These are phyloP conservation scores for Oryza brachyantha DNA, from an alignment of 176 grass and related monocot genomes.

Conservation along the genomic window DNA sequence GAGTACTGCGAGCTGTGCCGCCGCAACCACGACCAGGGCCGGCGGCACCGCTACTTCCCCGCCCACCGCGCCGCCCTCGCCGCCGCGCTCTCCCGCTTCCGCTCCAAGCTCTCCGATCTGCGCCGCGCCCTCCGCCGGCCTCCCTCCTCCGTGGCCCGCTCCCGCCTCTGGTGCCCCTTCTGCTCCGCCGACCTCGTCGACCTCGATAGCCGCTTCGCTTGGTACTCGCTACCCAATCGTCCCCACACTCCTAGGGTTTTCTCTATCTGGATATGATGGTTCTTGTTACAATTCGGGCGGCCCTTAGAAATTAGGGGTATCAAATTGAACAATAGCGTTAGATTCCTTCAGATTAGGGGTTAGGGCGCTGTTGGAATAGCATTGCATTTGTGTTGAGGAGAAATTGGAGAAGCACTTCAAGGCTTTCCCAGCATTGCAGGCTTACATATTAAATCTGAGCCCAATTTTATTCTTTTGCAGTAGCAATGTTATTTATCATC, in stretches of 20 bases:
- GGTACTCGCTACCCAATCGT: conserved; percentile 30
- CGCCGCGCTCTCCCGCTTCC: conserved; percentile 56
- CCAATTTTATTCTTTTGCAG: conserved; percentile 39
- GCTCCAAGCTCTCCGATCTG: conserved; percentile 59
- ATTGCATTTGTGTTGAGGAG: not conserved
- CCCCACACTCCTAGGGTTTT: conserved; percentile 18
- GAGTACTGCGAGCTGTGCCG: conserved; percentile 79
- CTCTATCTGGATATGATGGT: not conserved
- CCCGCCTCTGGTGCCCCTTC: conserved; percentile 71
- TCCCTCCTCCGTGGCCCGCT: conserved; percentile 12
- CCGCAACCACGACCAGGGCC: conserved; percentile 77
- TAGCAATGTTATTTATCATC: conserved; percentile 65
- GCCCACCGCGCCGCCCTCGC: conserved; percentile 44
- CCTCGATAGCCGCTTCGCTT: conserved; percentile 49
- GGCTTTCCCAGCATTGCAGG: not conserved
- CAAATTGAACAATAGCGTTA: not conserved
- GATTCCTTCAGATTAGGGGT: not conserved
- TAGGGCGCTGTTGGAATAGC: not conserved
- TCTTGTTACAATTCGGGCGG: not conserved
- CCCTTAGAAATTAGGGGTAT: not conserved
- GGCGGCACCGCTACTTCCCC: conserved; percentile 67
- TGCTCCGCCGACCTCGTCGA: conserved; percentile 56
- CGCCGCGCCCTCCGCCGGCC: conserved; percentile 45
- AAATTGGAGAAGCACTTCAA: not conserved
- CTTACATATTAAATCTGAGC: not conserved